Evolutionary conservation across 352 stramenopile species (phyloP), one percentile per base, ranked within the genome.

Genomic region (Peronosclerospora sorghi): DNA sequence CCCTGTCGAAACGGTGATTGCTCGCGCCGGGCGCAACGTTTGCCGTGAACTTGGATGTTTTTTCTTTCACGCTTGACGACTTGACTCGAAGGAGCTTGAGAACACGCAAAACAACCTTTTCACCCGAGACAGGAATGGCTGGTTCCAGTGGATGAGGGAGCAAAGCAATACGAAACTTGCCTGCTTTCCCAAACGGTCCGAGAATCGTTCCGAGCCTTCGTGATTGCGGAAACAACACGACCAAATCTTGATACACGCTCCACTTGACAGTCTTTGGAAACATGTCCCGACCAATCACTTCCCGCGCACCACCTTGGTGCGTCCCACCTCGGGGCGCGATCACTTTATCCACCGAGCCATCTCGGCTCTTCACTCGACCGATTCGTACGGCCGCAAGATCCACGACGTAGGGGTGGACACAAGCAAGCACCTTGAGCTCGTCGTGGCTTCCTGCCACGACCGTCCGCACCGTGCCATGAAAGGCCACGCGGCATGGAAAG

Each of bases 161-260:
- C 14, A 86, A 40, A 9, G 61, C 50, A 18, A 86, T 53, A 5
- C 69, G 66, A 28, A 81, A 83, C 52, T 94, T 94, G 32, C 76
- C 81, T 13, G 73, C 66, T 45, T 90, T 94, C 3, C 81, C 81
- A 56, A 94, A 94, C 13, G 78, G 69, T 4, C 66, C 73, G 1
- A 82, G 30, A 35, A 91, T 80, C 3, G 30, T 57, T 0, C 76
- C 78, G 0, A 88, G 51, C 12, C 35, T 26, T 1, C 49, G 51
- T 0, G 56, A 55, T 19, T 54, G 30, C 17, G 66, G 47, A 3
- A 84, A 83, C 15, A 85, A 43, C 30, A 94, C 69, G 0, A 54
- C 51, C 3, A 47, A 54, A 12, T 49, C 59, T 2, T 61, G 45
- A 51, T 85, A 94, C 13, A 86, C 65, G 7, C 51, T 57, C 62